phyloP scores from a whole-genome alignment of 495 filamentous ascomycete genomes.

The Aspergillus olivimuriae region DNA sequence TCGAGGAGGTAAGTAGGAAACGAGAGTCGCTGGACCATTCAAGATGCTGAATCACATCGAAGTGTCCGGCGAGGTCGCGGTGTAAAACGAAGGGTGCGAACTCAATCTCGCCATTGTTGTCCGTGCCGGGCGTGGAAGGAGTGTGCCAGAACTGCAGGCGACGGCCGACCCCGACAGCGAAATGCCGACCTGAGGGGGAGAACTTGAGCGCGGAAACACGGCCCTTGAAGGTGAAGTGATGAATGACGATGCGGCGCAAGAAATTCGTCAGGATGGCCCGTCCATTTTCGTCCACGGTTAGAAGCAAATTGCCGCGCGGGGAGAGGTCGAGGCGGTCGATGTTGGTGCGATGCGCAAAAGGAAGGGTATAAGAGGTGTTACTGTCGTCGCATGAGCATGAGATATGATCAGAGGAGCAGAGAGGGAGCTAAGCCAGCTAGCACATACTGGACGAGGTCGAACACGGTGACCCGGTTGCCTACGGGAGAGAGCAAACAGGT shows the following conservation, averaged over 20 bases:
- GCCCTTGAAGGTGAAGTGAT: slow-evolving; percentile 91
- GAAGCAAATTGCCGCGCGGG: slow-evolving; percentile 81
- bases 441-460: slow-evolving; percentile 88
- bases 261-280: slow-evolving; percentile 88
- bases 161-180: slow-evolving; percentile 78
- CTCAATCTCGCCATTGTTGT: slow-evolving; percentile 74
- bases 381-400: slow-evolving; percentile 34
- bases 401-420: too few relatives aligned
- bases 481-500: slow-evolving; percentile 94
- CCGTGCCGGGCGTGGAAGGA: slow-evolving; percentile 73
- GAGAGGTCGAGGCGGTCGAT: slow-evolving; percentile 81
- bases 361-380: slow-evolving; percentile 92
- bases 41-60: slow-evolving; percentile 75
- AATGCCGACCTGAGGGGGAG: slow-evolving; percentile 84
- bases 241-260: slow-evolving; percentile 72
- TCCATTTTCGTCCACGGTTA: slow-evolving; percentile 92
- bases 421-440: neutral
- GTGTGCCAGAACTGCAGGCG: slow-evolving; percentile 94
- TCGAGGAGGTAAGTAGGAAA: slow-evolving; percentile 86
- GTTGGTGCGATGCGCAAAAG: slow-evolving; percentile 90
- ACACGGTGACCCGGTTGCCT: slow-evolving; percentile 90
- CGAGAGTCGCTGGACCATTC: slow-evolving; percentile 94
- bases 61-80: slow-evolving; percentile 79
- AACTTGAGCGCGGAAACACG: slow-evolving; percentile 79
- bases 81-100: slow-evolving; percentile 93